These are phyloP conservation scores for Saccharum hybrid DNA, from an alignment of 202 grass and related monocot species.

Conservation along the genomic window DNA sequence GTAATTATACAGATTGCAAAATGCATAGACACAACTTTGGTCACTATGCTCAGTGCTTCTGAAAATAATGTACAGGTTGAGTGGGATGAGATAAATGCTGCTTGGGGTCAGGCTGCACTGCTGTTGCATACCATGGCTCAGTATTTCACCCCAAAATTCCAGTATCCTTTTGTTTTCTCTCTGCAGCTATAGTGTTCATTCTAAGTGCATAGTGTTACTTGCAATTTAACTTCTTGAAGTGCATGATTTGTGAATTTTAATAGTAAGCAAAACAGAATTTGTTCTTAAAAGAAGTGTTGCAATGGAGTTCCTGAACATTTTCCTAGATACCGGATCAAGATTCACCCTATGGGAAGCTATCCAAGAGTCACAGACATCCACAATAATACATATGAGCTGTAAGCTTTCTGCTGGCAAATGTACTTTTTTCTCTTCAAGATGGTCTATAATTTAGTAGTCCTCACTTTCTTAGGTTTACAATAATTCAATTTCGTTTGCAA, in stretches of 20 bases:
- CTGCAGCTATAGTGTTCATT: neutral
- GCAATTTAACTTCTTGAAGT: conserved; percentile 17
- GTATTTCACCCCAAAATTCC: conserved; percentile 88
- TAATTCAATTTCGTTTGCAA: conserved; percentile 8
- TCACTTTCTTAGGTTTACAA: neutral
- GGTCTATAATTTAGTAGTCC: neutral
- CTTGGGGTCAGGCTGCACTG: conserved; percentile 97
- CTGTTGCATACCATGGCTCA: conserved; percentile 96
- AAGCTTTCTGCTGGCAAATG: conserved; percentile 43
- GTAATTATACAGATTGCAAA: conserved; percentile 49
- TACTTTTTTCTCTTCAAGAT: neutral
- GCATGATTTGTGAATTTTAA: neutral
- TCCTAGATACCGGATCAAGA: conserved; percentile 90
- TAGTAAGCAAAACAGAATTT: conserved; percentile 10
- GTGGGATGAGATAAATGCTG: conserved; percentile 99
- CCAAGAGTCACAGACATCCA: conserved; percentile 81
- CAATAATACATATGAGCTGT: conserved; percentile 95
- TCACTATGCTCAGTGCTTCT: conserved; percentile 34
- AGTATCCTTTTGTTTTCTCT: conserved; percentile 56
- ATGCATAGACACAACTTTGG: conserved; percentile 23
- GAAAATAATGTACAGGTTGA: conserved; percentile 69
- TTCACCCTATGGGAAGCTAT: conserved; percentile 97
- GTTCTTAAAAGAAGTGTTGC: neutral
- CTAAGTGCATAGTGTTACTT: neutral
- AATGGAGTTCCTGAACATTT: conserved; percentile 21